Evolutionary conservation across 2,329 filamentous ascomycete genomes (phyloP), one percentile per base, ranked within the genome.

Genomic region (Xylaria sp.): DNA sequence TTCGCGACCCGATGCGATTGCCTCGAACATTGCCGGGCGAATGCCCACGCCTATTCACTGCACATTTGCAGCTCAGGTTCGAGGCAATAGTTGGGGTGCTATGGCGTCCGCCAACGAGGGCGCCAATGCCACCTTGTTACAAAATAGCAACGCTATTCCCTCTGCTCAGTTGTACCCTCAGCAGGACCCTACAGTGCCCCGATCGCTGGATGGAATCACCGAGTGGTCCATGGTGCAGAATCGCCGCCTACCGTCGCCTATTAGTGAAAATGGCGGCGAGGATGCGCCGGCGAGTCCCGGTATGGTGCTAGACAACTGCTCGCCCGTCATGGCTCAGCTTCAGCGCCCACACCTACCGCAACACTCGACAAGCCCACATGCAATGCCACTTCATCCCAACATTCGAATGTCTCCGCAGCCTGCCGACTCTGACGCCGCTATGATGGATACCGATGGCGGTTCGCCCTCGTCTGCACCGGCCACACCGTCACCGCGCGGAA

Each of bases 31-130:
- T 51, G 79, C 79, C 22, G 81, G 82, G 64, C 85, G 86, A 54
- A 83, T 88, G 76, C 86, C 86, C 2, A 88, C 87, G 1, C 86
- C 86, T 1, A 87, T 88, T n/a, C 83, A 88, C 69, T 84, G 84
- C 66, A 86, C 78, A 57, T 89, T 89, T 72, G 83, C 85, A 1
- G 81, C 82, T 2, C 85, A 88, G 72, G 79, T 87, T 27, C 81
- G 84, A 63, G 85, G 85, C n/a, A 83, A 83, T 69, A 82, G 81
- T 70, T 82, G 84, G 80, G 80, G 80, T 70, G 71, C 79, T 56
- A 64, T 80, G 63, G 55, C 62, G 25, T 27, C 58, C n/a, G 15
- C 49, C 7, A 74, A 77, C 60, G 73, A 79, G 64, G 75, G 77
- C 68, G 64, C 73, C 11, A 61, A 70, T 76, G 74, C 74, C 71